phyloP scores from a whole-genome alignment of 139 green algal genomes.

The Astrephomene gubernaculifera region DNA sequence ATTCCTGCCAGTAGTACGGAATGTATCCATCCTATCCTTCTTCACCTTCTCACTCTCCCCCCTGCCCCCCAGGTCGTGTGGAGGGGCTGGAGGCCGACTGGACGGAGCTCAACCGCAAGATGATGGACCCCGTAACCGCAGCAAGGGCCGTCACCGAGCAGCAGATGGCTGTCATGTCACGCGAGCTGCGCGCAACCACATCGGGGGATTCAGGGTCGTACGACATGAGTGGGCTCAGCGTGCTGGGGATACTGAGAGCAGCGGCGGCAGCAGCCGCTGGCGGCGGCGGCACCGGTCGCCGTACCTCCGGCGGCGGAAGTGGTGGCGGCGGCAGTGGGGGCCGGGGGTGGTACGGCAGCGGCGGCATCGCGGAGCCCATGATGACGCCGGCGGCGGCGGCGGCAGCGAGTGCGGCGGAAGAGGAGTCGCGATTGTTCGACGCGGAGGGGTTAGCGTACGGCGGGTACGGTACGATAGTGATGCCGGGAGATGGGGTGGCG shows the following conservation, averaged over 20 bases:
- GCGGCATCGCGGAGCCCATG: background rate
- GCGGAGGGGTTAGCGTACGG: conserved; percentile 3
- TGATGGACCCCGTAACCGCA: conserved; percentile 63
- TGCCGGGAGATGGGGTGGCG: background rate
- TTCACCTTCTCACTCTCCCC: background rate
- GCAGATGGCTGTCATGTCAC: conserved; percentile 69
- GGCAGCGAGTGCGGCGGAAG: too few species aligned
- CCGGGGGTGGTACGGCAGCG: background rate
- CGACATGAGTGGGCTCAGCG: background rate
- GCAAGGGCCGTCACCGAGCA: conserved; percentile 52
- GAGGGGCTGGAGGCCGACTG: conserved; percentile 25
- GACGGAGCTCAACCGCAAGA: conserved; percentile 62
- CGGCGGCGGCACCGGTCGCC: background rate
- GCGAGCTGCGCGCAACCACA: conserved; percentile 26
- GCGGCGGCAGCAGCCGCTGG: background rate
- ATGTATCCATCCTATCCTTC: background rate
- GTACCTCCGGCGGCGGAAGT: too few species aligned
- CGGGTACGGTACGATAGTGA: background rate
- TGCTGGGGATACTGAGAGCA: background rate
- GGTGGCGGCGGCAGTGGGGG: background rate
- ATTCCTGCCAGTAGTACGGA: background rate
- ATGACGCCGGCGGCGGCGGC: background rate
- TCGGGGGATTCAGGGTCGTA: background rate
- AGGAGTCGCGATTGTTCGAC: background rate
- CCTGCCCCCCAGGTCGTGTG: background rate